Percentiles rank a stretch among this genome's conserved stretches.
Evolutionary conservation across 345 rosid species (phyloP).

Genomic region (Cardamine occulta): DNA sequence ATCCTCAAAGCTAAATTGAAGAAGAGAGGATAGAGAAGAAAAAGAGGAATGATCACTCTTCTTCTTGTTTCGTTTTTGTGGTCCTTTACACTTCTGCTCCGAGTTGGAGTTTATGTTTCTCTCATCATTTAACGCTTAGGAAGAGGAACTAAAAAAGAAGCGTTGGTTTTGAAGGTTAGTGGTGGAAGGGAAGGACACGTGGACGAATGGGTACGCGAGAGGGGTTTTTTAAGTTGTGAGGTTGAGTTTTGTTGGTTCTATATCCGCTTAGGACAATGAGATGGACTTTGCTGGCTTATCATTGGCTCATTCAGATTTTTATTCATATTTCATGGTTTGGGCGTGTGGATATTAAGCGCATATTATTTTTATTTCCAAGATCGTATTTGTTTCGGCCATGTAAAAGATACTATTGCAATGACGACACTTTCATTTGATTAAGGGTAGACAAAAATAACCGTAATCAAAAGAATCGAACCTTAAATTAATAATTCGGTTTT

Average conservation of each 20-base stretch:
- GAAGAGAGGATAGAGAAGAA: conserved; percentile 20
- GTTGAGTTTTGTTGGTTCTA: conserved; percentile 51
- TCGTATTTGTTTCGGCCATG: conserved; percentile 33
- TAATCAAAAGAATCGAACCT: too few species aligned
- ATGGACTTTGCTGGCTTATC: conserved; percentile 38
- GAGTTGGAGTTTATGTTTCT: conserved; percentile 37
- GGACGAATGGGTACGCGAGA: conserved; percentile 52
- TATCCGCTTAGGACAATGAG: conserved; percentile 39
- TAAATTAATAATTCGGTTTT: too few species aligned
- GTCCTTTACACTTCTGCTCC: conserved; percentile 12
- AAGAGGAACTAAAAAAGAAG: conserved; percentile 35
- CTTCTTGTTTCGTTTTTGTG: conserved; percentile 8
- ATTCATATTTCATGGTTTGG: conserved; percentile 21
- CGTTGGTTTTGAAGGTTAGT: conserved; percentile 54
- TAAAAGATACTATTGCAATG: not conserved
- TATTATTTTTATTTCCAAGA: not conserved
- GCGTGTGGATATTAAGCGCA: conserved; percentile 24
- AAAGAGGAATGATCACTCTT: conserved; percentile 8
- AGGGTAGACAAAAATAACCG: too few species aligned
- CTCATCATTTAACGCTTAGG: conserved; percentile 11
- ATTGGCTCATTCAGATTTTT: conserved; percentile 47
- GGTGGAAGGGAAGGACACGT: conserved; percentile 73
- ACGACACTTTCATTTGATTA: too few species aligned
- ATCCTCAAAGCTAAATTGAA: conserved; percentile 24
- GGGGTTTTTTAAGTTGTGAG: conserved; percentile 47